A percentile compares a stretch with the other conserved stretches of the same genome.
These are phyloP conservation scores for Rhododendron vialii DNA, from an alignment of 148 eudicot genomes.

Conservation along the genomic window DNA sequence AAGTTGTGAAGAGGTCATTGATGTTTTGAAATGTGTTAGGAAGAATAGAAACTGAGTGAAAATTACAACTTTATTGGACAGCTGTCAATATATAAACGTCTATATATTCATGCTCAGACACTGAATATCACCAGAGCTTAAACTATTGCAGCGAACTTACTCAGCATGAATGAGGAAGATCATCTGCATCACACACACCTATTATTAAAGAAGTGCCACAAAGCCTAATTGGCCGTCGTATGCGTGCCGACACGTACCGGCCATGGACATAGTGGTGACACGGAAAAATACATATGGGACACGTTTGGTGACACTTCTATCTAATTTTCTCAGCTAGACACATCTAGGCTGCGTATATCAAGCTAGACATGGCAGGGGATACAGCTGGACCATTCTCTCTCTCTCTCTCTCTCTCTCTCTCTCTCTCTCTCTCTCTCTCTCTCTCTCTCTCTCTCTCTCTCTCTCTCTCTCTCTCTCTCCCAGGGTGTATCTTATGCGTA, in stretches of 20 bases:
- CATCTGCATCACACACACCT: background rate
- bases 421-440: background rate
- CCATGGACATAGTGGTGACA: background rate
- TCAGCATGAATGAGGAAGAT: background rate
- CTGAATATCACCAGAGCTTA: background rate
- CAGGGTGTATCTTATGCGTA: background rate
- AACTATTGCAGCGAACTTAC: background rate
- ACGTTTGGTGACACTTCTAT: background rate
- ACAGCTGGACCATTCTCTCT: background rate
- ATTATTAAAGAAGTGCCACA: background rate
- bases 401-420: background rate
- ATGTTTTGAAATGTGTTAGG: background rate
- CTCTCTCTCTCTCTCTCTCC: background rate
- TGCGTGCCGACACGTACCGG: background rate
- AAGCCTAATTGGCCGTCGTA: background rate
- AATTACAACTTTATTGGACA: background rate
- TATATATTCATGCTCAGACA: background rate
- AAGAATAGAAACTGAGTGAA: background rate
- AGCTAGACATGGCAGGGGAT: background rate
- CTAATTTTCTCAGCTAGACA: background rate
- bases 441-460: background rate
- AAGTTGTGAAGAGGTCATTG: background rate
- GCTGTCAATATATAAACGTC: no score
- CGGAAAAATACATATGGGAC: background rate
- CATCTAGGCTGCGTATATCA: background rate